A percentile compares a stretch with the other conserved stretches of the same genome.
Conservation (phyloP, 2,329 filamentous ascomycete genomes). For the Claviceps africana region DNA sequence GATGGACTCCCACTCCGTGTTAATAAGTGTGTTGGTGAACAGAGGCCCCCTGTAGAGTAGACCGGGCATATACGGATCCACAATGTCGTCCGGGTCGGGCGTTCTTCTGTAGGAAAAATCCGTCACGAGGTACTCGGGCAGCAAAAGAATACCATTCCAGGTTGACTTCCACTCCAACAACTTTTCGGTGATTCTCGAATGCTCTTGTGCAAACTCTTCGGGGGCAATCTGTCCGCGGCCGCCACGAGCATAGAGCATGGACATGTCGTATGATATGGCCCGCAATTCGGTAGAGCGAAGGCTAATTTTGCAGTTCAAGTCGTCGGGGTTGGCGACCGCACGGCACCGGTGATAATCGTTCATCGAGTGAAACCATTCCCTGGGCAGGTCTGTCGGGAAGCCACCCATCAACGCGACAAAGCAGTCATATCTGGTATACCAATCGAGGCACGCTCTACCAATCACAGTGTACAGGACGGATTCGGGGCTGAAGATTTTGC, state of each 20-base stretch:
- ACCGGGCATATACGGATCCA: conserved; percentile 58
- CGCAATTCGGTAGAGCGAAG: conserved; percentile 52
- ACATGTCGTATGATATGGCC: conserved; percentile 66
- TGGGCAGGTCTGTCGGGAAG: conserved; percentile 56
- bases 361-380: conserved; percentile 62
- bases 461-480: conserved; percentile 57
- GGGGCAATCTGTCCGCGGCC: conserved; percentile 48
- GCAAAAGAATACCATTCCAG: conserved; percentile 47
- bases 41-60: conserved; percentile 56
- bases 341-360: conserved; percentile 50
- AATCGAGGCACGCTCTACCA: conserved; percentile 61
- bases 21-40: conserved; percentile 60
- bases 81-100: conserved; percentile 48
- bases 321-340: conserved; percentile 42
- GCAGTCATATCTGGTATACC: conserved; percentile 83
- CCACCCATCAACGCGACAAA: conserved; percentile 73
- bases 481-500: conserved; percentile 61
- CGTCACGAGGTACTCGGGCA: conserved; percentile 47
- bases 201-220: conserved; percentile 51
- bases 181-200: conserved; percentile 34
- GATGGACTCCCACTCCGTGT: conserved; percentile 65
- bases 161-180: conserved; percentile 37
- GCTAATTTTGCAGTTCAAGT: conserved; percentile 53
- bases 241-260: conserved; percentile 58
- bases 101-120: conserved; percentile 43